Base-by-base conservation (phyloP, 257 asterid species). In the Dorcoceras hygrometricum region DNA sequence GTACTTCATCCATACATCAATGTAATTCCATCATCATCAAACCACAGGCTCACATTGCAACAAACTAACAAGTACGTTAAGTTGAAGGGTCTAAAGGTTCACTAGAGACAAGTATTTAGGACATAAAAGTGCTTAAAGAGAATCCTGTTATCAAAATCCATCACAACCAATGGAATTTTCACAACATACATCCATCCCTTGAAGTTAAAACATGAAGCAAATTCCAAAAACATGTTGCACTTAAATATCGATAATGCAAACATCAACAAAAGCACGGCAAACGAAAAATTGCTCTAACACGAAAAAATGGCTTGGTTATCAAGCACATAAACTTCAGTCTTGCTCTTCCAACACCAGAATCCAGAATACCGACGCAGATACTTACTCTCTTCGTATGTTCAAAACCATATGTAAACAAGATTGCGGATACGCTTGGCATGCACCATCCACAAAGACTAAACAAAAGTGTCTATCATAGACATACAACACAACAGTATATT, bases 61-160 rank as follows among this genome's bases (percentile, higher is more conserved):
- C 59, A 71, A 73, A 69, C 39, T 57, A 73, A 27, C 39, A 63
- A 63, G 59, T 8, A 23, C 43, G 28, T 14, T 11, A 65, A 48
- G 55, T 53, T 70, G 59, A 48, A 62, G 20, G 29, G 51, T 46
- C 62, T 28, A 59, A 29, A 62, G 24, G 8, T 25, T 63, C 16
- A 63, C 54, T 59, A 24, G 39, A 65, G 20, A n/a, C 4, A 28
- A 20, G 12, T 54, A 20, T 56, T 57, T 54, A 28, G 36, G 67
- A 26, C 18, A 26, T n/a, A 29, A n/a, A 73, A 53, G 16, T 51
- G 63, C 50, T 16, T 29, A 57, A 46, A 46, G 58, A 58, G 36
- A 62, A 28, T 59, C 39, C 54, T 67, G 62, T 73, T 50, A 61
- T 32, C 76, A 43, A 50, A 68, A 67, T 51, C 56, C 66, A 72